Base-by-base conservation (phyloP, 257 asterid genomes). In the Buddleja alternifolia region DNA sequence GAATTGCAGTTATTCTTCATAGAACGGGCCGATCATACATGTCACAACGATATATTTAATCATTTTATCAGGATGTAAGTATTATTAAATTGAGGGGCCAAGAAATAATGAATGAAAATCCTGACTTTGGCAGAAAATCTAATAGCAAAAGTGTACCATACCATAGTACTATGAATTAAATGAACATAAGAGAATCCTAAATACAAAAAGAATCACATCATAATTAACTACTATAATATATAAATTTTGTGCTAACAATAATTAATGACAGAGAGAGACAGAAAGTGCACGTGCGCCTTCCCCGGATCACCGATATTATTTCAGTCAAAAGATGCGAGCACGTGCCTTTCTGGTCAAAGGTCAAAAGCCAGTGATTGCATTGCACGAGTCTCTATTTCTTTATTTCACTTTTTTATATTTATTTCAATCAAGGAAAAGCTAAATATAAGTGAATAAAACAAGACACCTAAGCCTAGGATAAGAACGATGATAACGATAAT, bases 251-350 rank as follows among this genome's bases (percentile, higher is more conserved):
- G 63, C 41, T 20, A 60, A 52, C 34, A 66, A 73, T 66, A 66
- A 25, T 44, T 51, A 74, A 42, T 41, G 70, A 19, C 37, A 54
- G 63, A 71, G 25, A 60, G 74, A 60, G 80, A 75, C 50, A 54
- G 67, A 59, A 23, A 20, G 70, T 46, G 78, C 80, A 75, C 83
- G 78, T 71, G 80, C 71, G 77, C 65, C n/a, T 39, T 32, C 68
- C 50, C 85, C 76, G 76, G 40, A 70, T 84, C 73, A 76, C 68
- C 85, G 84, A 81, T 75, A 82, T 67, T 16, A 20, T 19, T 69
- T 75, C 67, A 64, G 94, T 81, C 96, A 83, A 89, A 89, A 82
- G 90, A 86, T 89, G 81, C 87, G 60, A 81, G 82, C 95, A 88
- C 95, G 95, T 88, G 95, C 77, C 82, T 72, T 24, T 37, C 51